Conservation (phyloP, 306 rosid genomes). For the Purshia tridentata region DNA sequence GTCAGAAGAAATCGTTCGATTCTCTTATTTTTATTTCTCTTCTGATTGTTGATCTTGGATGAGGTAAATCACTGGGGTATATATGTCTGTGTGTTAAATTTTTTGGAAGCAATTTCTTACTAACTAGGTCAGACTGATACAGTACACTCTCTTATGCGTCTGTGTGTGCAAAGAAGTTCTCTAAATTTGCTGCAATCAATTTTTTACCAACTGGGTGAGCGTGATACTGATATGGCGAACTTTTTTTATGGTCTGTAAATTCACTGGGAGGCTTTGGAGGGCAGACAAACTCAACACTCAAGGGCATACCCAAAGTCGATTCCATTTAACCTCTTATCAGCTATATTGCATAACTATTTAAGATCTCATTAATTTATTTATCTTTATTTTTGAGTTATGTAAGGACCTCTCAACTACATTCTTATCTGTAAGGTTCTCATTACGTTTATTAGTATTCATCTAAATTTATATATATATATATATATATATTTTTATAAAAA, state of each 20-base stretch:
- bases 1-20: too few relatives aligned
- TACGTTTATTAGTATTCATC: conserved; percentile 15
- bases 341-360: not conserved
- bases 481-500: too few relatives aligned
- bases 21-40: too few relatives aligned
- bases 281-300: not conserved
- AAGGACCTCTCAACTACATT: not conserved
- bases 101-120: not conserved
- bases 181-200: not conserved
- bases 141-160: not conserved
- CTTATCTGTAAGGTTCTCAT: conserved; percentile 6
- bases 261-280: not conserved
- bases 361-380: not conserved
- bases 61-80: not conserved
- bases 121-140: not conserved
- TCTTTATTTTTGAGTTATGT: not conserved
- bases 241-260: not conserved
- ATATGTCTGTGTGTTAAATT: not conserved
- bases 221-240: not conserved
- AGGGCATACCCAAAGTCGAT: not conserved
- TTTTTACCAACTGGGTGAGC: conserved; percentile 1
- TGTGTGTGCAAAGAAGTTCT: not conserved
- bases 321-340: not conserved
- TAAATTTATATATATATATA: not conserved
- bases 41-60: not conserved